Percentiles rank a stretch among this genome's conserved stretches.
phyloP scores from a whole-genome alignment of 2,329 filamentous ascomycete genomes.

The Rutstroemia sp. region DNA sequence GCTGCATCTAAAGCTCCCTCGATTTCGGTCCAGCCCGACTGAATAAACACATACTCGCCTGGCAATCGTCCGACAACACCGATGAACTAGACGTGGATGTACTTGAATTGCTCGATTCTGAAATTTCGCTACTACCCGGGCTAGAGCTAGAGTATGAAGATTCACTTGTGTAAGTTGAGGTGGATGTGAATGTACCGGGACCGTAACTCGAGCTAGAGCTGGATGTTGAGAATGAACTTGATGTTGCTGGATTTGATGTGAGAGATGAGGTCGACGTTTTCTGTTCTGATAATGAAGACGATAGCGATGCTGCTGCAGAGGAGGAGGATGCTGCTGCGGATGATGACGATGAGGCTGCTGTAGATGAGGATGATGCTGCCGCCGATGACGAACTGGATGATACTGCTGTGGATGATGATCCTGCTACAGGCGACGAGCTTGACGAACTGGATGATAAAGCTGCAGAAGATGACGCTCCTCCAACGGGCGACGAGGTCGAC shows the following conservation, averaged over 20 bases:
- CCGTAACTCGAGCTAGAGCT: background rate
- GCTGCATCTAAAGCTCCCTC: background rate
- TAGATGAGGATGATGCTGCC: background rate
- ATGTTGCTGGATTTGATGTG: background rate
- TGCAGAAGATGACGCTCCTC: too few species aligned
- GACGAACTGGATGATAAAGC: too few species aligned
- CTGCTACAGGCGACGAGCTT: too few species aligned
- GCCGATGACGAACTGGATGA: too few species aligned
- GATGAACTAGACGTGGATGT: background rate
- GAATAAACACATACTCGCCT: background rate
- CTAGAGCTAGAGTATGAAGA: background rate
- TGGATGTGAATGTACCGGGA: background rate
- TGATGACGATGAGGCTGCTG: background rate
- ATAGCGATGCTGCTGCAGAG: background rate
- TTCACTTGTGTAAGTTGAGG: background rate
- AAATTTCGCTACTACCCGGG: background rate
- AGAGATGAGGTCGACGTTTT: background rate
- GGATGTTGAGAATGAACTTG: background rate
- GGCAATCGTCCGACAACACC: background rate
- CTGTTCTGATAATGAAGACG: background rate
- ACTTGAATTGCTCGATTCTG: background rate
- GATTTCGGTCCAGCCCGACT: constrained; percentile 2
- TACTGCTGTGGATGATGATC: too few species aligned
- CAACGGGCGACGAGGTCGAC: background rate
- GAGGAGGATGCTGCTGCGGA: background rate